Base-by-base conservation (phyloP, 2,329 filamentous ascomycete genomes). In the Ophiostoma angusticollis region DNA sequence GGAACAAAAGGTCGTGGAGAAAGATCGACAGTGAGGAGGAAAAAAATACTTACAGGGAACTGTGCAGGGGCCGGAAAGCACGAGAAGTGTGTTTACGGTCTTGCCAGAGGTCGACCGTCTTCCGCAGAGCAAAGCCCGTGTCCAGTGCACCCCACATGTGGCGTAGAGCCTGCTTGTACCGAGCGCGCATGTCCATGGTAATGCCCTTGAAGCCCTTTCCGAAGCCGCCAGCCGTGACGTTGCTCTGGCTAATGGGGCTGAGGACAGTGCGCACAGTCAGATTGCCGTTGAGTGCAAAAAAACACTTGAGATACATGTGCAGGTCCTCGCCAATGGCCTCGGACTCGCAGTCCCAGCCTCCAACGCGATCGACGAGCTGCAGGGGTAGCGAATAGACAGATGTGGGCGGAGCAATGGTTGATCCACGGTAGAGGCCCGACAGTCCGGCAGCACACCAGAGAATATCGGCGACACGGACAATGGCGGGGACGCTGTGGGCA, bases 231-330 rank as follows among this genome's bases (percentile, higher is more conserved):
- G 72, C 76, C 35, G 72, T 74, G 36, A 83, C 75, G 50, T 84
- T 83, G 58, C 70, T 81, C 54, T 83, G 79, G 58, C 78, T 83
- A 42, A 81, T 77, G 2, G 80, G 78, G 44, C 74, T 78, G 48
- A 78, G 61, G 22, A 84, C 67, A 4, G 78, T 73, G 35, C 70
- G 67, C 33, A 71, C 70, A 11, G 74, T 75, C 39, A 84, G 54
- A 52, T 82, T 75, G 3, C 80, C 80, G 45, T 79, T 80, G 14
- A 82, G 67, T 1, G 78, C 75, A 47, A 84, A 84, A 61, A 84
- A 84, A 55, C 78, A 83, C 63, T 84, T 84, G 45, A 84, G 65
- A 52, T 80, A 80, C 80, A 84, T 84, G 60, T 84, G 80, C 51
- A 84, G 58, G 52, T 84, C 80, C 57, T 84, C 80, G 31, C 80